These are phyloP conservation scores for Crepidotus variabilis DNA, from an alignment of 768 basidiomycete species.

Conservation along the genomic window DNA sequence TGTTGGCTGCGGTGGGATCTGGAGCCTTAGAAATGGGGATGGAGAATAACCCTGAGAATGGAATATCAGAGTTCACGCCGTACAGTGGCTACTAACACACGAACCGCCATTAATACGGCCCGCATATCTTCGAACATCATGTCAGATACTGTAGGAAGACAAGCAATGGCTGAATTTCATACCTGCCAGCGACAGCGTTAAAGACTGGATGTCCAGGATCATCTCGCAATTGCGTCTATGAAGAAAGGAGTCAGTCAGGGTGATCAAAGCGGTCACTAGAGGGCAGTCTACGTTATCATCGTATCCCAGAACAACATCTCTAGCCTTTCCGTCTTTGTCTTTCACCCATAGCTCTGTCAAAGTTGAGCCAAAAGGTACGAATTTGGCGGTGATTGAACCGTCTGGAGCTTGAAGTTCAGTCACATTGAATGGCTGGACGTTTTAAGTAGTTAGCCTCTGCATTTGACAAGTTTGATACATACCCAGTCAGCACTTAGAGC, in stretches of 20 bases:
- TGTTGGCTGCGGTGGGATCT: slow-evolving; percentile 36
- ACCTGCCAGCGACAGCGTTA: slow-evolving; percentile 35
- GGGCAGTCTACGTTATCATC: slow-evolving; percentile 43
- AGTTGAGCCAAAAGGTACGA: slow-evolving; percentile 54
- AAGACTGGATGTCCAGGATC: slow-evolving; percentile 48
- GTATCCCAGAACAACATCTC: slow-evolving; percentile 57
- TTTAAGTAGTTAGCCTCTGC: neutral
- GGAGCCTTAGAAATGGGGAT: slow-evolving; percentile 48
- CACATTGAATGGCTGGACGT: slow-evolving; percentile 41
- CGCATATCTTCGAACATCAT: slow-evolving; percentile 35
- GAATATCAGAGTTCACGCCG: neutral
- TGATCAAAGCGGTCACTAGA: neutral
- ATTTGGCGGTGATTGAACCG: slow-evolving; percentile 53
- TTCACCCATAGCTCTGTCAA: slow-evolving; percentile 54
- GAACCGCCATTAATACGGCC: slow-evolving; percentile 49
- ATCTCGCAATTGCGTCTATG: slow-evolving; percentile 34
- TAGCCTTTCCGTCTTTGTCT: slow-evolving; percentile 41
- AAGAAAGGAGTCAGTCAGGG: neutral
- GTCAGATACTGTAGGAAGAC: neutral
- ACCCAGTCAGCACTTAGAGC: neutral
- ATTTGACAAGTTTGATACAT: neutral
- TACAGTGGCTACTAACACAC: neutral
- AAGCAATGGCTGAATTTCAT: neutral
- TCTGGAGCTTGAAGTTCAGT: slow-evolving; percentile 47
- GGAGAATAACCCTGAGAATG: slow-evolving; percentile 43